These are phyloP conservation scores for Aspergillus homomorphus DNA, from an alignment of 495 filamentous ascomycete genomes.

Conservation along the genomic window DNA sequence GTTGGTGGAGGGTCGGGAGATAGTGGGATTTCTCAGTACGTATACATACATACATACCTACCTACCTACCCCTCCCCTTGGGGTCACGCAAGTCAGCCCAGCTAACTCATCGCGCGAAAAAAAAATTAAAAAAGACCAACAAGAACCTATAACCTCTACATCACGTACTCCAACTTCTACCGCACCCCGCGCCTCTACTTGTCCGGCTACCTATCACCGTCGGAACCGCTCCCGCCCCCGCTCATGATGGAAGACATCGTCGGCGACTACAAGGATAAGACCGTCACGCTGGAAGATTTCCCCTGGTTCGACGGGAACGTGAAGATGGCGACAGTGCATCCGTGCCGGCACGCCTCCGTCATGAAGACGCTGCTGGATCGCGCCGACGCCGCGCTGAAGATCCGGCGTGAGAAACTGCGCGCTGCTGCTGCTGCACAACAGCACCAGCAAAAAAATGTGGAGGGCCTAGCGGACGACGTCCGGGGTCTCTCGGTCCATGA, in stretches of 20 bases:
- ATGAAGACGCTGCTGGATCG: conserved; percentile 98
- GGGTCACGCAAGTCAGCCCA: not conserved
- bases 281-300: conserved; percentile 96
- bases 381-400: conserved; percentile 87
- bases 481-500: conserved; percentile 41
- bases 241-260: conserved; percentile 99
- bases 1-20: conserved; percentile 57
- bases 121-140: conserved; percentile 55
- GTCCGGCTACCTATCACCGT: conserved; percentile 79
- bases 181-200: conserved; percentile 94
- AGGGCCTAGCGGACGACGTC: conserved; percentile 63
- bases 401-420: conserved; percentile 77
- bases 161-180: conserved; percentile 95
- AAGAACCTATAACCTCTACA: conserved; percentile 95
- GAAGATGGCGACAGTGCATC: conserved; percentile 96
- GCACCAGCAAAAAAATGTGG: conserved; percentile 48
- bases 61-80: not conserved
- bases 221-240: conserved; percentile 79
- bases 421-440: conserved; percentile 11
- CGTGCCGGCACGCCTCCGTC: conserved; percentile 87
- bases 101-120: not conserved
- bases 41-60: not conserved
- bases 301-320: conserved; percentile 78
- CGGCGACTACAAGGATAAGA: conserved; percentile 99
- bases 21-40: conserved; percentile 49